phyloP scores from a whole-genome alignment of 140 eudicot species.

The Oenanthe javanica region DNA sequence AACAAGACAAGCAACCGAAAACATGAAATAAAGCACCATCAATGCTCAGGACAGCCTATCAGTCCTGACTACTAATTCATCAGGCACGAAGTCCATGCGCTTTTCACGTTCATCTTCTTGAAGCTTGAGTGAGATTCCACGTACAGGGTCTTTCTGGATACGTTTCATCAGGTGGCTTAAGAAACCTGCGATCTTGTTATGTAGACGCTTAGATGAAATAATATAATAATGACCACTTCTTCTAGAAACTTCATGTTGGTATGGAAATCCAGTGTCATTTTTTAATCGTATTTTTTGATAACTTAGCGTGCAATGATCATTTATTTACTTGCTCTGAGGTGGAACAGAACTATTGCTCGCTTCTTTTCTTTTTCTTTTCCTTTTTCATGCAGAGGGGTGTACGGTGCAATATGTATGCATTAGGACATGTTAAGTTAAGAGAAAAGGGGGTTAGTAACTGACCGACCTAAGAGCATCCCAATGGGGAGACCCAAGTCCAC shows the following conservation, averaged over 20 bases:
- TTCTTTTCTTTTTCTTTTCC: no score
- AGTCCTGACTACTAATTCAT: constrained; percentile 30
- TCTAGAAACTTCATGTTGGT: constrained; percentile 46
- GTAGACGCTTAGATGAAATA: constrained; percentile 40
- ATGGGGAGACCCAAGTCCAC: no score
- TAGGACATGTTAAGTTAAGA: no score
- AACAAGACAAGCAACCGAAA: no score
- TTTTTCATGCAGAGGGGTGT: no score
- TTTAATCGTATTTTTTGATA: constrained; percentile 42
- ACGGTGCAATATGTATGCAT: no score
- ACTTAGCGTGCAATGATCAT: constrained; percentile 20
- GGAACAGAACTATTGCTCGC: no score
- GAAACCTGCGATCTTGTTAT: constrained; percentile 49
- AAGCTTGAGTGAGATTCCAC: constrained; percentile 42
- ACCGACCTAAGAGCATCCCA: no score
- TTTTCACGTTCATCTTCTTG: constrained; percentile 50
- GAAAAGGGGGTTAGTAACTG: no score
- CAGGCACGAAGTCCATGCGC: constrained; percentile 49
- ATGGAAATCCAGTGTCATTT: constrained; percentile 45
- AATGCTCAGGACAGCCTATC: constrained; percentile 1
- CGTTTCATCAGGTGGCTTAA: constrained; percentile 43
- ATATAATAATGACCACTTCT: constrained; percentile 38
- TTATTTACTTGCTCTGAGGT: no score
- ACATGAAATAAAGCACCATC: no score
- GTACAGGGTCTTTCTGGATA: constrained; percentile 43